Evolutionary conservation across 768 basidiomycete genomes (phyloP).

Genomic region (Naganishia kalamii): DNA sequence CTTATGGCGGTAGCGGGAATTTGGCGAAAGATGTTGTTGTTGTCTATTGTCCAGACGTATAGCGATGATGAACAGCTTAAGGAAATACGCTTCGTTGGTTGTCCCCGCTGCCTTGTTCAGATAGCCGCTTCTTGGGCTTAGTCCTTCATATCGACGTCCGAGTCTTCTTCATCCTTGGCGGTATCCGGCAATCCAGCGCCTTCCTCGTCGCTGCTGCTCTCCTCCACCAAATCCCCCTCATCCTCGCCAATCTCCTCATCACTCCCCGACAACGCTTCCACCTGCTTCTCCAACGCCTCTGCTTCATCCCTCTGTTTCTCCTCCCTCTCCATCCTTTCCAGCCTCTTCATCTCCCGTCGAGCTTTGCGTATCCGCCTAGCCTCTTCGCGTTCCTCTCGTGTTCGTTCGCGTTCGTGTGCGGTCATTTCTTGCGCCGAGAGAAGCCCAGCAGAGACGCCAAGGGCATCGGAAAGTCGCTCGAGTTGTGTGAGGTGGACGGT

Average conservation of each 20-base stretch:
- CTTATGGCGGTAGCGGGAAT: too few relatives aligned
- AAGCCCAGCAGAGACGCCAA: conserved; percentile 15
- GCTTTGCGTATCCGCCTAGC: conserved; percentile 27
- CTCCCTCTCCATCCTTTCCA: conserved; percentile 37
- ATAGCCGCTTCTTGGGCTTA: neutral
- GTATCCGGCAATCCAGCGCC: conserved; percentile 21
- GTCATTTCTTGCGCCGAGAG: conserved; percentile 7
- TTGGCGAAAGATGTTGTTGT: too few relatives aligned
- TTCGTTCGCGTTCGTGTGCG: conserved; percentile 29
- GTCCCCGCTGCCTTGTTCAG: neutral
- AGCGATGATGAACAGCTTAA: too few relatives aligned
- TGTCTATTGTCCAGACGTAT: too few relatives aligned
- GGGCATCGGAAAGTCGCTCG: conserved; percentile 8
- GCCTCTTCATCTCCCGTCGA: conserved; percentile 30
- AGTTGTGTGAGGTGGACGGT: conserved; percentile 17
- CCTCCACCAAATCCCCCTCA: conserved; percentile 4
- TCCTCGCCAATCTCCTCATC: conserved; percentile 8
- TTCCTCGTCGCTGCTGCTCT: conserved; percentile 15
- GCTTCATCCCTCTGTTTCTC: conserved; percentile 29
- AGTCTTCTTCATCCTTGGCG: conserved; percentile 4
- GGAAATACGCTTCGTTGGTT: neutral
- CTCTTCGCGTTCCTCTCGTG: conserved; percentile 32
- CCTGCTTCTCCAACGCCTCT: conserved; percentile 34
- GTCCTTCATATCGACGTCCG: neutral
- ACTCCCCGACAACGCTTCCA: conserved; percentile 25